Evolutionary conservation across 306 rosid species (phyloP), one percentile per base, ranked within the genome.

Genomic region (Fagus crenata): DNA sequence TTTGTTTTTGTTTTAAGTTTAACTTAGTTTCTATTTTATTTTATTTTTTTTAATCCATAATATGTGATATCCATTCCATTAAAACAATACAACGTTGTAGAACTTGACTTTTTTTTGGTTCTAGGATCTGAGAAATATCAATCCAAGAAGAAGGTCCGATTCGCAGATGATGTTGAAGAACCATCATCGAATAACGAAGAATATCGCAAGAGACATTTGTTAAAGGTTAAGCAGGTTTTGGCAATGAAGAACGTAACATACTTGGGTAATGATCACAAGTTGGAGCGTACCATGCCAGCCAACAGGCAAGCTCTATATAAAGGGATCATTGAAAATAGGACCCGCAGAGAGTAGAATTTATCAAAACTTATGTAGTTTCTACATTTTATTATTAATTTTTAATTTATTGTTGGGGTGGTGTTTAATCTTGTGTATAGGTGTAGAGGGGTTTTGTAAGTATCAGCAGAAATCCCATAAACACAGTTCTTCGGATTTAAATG

Each of bases 71-170:
- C 6, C 12, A 3, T 63, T 9, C 5, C 15, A 12, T 3, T 0
- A 37, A 4, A 14, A 40, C 1, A 8, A 6, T 5, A 32, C 13
- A n/a, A 15, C 15, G 5, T 36, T 35, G 6, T 49, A 35, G n/a
- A 51, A 49, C 9, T 73, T 14, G 4, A 42, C 4, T 49, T 5
- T 37, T 9, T 1, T 72, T 22, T 53, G 18, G 4, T 0, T 15
- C 1, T 74, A 75, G 79, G 64, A 9, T 35, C 63, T 8, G 76
- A 80, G 75, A 89, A 85, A 70, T 72, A 77, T 18, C 77, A 79
- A 5, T n/a, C 15, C 14, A 93, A 90, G 79, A 93, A 89, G 88
- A 88, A 74, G 76, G 98, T 90, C 12, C 75, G 94, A 65, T 89
- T 93, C 49, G 91, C 94, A 18, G 84, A 89, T n/a, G 78, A 84